Base-by-base conservation (phyloP, 2,329 filamentous ascomycete genomes). In the Pseudofabraea citricarpa region DNA sequence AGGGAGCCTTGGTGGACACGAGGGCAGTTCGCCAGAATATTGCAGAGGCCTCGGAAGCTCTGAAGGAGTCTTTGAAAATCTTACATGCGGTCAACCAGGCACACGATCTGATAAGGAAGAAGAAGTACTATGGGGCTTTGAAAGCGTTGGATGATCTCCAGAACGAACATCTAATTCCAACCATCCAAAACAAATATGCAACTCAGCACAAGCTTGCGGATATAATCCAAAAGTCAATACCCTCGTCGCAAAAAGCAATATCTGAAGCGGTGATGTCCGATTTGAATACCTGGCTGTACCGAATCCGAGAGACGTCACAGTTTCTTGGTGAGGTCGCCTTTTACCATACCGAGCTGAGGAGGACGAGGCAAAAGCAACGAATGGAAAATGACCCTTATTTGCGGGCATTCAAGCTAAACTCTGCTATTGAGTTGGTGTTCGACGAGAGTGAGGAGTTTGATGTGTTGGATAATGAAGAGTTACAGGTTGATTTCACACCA, bases 241-340 rank as follows among this genome's bases (percentile, higher is more conserved):
- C 93, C 1, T 83, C 87, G 3, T 96, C 90, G 1, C 90, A 95
- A 58, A 90, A 88, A 58, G 82, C 88, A 40, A 96, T 98, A 44
- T 91, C 91, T 4, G 91, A 97, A 65, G 90, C 90, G 12, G 93
- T 98, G 53, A 97, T 97, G 89, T 86, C 81, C 2, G 93, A 98
- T 65, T 69, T 98, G 43, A 97, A 97, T 60, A 96, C 90, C 1
- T 98, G 93, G 93, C 73, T 98, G 8, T 98, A 86, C 59, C 83
- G 88, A 18, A 95, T 98, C 50, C 83, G 93, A 56, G 93, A 98
- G 64, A 95, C 90, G 15, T 96, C 93, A 1, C 91, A 96, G 55
- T 96, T 95, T 51, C 70, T 98, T 6, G 93, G 93, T 4, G 93
- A 98, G 63, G 88, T 98, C 6, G 90, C 93, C 4, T 94, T 98